A percentile compares a stretch with the other conserved stretches of the same genome.
Evolutionary conservation across 192 early-diverging fungal genomes (phyloP).

Genomic region (Entomortierella chlamydospora): DNA sequence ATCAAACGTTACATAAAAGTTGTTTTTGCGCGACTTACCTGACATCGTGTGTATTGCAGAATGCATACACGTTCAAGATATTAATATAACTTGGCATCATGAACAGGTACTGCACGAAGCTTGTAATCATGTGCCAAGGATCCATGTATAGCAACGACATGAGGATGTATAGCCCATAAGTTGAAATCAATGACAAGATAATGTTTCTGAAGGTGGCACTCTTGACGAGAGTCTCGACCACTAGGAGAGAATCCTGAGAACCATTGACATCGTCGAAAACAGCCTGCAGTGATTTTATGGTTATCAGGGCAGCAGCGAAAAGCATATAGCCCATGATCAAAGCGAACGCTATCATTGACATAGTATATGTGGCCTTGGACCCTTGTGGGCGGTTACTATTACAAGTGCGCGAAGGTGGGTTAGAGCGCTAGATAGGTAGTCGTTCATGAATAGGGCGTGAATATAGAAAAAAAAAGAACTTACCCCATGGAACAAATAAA

Average conservation of each 20-base stretch:
- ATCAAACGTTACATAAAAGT: too few species aligned
- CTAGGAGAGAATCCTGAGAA: constrained; percentile 39
- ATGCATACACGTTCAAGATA: constrained; percentile 85
- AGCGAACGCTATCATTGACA: constrained; percentile 61
- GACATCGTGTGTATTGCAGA: constrained; percentile 89
- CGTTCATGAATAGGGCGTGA: too few species aligned
- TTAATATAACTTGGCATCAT: constrained; percentile 85
- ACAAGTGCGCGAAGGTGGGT: too few species aligned
- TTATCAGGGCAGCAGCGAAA: constrained; percentile 64
- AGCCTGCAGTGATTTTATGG: constrained; percentile 51
- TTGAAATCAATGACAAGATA: constrained; percentile 68
- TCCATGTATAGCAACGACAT: constrained; percentile 74
- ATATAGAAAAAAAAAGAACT: too few species aligned
- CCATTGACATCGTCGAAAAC: constrained; percentile 52
- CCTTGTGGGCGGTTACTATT: constrained; percentile 78
- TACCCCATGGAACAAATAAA: constrained; percentile 68
- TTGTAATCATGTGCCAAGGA: constrained; percentile 84
- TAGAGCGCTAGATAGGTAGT: too few species aligned
- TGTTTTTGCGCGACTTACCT: too few species aligned
- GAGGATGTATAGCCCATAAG: constrained; percentile 76
- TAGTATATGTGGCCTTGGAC: constrained; percentile 65
- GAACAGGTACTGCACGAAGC: constrained; percentile 75
- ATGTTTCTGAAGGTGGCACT: constrained; percentile 64
- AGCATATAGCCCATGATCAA: constrained; percentile 69
- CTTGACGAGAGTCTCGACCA: constrained; percentile 51